Conservation (phyloP, 345 rosid species). For the Rubroshorea leprosula region DNA sequence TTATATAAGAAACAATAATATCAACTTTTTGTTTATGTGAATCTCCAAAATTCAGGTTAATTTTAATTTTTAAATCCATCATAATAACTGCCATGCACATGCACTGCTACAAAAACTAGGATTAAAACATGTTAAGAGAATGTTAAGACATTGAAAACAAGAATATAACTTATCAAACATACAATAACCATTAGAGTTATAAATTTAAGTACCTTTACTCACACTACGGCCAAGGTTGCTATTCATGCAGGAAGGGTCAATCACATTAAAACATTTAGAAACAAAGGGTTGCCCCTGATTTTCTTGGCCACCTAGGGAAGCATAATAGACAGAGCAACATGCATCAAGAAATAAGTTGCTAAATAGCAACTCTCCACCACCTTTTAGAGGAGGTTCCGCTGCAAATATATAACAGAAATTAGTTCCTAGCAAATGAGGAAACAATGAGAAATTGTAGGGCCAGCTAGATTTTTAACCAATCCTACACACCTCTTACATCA, state of each 20-base stretch:
- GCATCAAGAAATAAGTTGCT: conserved; percentile 60
- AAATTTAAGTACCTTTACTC: conserved; percentile 67
- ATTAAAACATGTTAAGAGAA: no score
- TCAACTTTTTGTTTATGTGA: no score
- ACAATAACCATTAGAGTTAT: no score
- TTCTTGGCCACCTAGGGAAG: conserved; percentile 58
- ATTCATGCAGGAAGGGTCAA: conserved; percentile 91
- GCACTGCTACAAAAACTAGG: no score
- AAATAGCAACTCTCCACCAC: conserved; percentile 62
- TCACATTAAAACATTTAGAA: conserved; percentile 90
- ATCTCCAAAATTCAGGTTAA: no score
- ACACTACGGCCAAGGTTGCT: conserved; percentile 99
- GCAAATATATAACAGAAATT: conserved; percentile 26
- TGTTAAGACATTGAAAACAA: no score
- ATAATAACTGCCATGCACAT: no score
- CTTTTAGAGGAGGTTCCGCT: conserved; percentile 89
- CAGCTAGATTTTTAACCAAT: conserved; percentile 13
- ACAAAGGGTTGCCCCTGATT: conserved; percentile 71
- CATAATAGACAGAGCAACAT: conserved; percentile 71
- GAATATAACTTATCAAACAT: no score
- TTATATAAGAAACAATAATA: no score
- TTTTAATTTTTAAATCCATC: no score
- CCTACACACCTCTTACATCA: conserved; percentile 59
- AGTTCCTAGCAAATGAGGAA: conserved; percentile 8
- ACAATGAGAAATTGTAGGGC: conserved; percentile 8